Conservation (phyloP, 192 early-diverging fungal genomes). For the Umbelopsis vinacea region DNA sequence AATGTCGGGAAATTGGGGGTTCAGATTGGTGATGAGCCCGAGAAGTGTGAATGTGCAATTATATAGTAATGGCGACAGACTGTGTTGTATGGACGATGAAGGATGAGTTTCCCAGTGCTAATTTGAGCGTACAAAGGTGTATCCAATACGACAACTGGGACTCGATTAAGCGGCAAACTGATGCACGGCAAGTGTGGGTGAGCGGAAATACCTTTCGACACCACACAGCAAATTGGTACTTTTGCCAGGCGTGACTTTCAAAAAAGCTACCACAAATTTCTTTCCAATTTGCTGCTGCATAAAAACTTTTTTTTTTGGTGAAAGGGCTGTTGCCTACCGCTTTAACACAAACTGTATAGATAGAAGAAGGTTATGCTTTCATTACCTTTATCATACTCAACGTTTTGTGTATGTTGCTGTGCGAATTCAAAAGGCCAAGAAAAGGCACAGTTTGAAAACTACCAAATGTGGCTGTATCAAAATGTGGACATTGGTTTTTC, state of each 20-base stretch:
- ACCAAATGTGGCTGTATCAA: neutral
- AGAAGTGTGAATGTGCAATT: neutral
- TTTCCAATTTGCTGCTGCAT: neutral
- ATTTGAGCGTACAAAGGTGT: neutral
- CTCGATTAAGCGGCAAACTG: neutral
- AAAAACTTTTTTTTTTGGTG: neutral
- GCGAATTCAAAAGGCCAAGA: no score
- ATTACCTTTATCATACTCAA: neutral
- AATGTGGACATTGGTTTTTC: neutral
- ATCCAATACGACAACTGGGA: conserved; percentile 1
- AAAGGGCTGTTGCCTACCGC: neutral
- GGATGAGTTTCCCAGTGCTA: neutral
- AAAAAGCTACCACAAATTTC: conserved; percentile 6
- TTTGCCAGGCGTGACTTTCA: conserved; percentile 22
- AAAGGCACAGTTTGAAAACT: neutral
- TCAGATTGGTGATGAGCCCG: neutral
- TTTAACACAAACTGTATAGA: neutral
- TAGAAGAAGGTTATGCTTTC: neutral
- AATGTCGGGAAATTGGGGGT: neutral
- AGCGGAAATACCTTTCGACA: neutral
- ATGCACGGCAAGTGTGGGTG: neutral
- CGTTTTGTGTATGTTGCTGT: neutral
- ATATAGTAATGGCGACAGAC: neutral
- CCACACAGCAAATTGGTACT: neutral
- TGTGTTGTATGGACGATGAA: neutral